These are phyloP conservation scores for Cutaneotrichosporon cutaneum DNA, from an alignment of 1,284 basidiomycete genomes.

Conservation along the genomic window DNA sequence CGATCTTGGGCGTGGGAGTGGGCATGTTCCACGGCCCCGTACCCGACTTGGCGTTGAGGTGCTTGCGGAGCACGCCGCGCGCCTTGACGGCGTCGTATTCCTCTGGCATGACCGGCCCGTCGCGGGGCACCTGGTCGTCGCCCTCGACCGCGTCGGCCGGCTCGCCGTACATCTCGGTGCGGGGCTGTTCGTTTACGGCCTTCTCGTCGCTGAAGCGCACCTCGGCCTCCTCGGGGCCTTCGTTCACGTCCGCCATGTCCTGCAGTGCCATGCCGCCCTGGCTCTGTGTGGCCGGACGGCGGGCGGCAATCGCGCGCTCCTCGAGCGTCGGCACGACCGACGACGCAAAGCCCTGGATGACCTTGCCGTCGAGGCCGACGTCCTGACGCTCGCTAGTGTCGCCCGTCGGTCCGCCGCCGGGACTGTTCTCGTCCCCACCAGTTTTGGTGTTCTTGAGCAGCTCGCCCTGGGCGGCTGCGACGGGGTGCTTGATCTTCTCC, in stretches of 20 bases:
- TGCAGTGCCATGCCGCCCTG: slow-evolving; percentile 52
- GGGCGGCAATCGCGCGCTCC: slow-evolving; percentile 62
- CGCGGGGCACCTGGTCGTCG: slow-evolving; percentile 52
- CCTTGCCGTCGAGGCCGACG: slow-evolving; percentile 58
- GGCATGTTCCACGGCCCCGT: slow-evolving; percentile 56
- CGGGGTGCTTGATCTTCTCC: slow-evolving; percentile 55
- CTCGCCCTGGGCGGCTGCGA: slow-evolving; percentile 45
- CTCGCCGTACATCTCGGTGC: slow-evolving; percentile 52
- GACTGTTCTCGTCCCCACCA: slow-evolving; percentile 25
- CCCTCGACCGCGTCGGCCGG: slow-evolving; percentile 60
- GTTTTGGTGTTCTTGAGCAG: neutral
- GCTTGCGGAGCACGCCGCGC: slow-evolving; percentile 60
- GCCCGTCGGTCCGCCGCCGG: neutral
- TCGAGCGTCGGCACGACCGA: slow-evolving; percentile 69
- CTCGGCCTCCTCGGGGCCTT: slow-evolving; percentile 28
- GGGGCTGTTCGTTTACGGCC: slow-evolving; percentile 23
- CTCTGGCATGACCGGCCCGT: slow-evolving; percentile 33
- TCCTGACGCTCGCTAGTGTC: slow-evolving; percentile 59
- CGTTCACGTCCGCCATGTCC: slow-evolving; percentile 11
- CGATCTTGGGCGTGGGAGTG: slow-evolving; percentile 67
- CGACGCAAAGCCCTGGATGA: slow-evolving; percentile 60
- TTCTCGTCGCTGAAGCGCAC: slow-evolving; percentile 32
- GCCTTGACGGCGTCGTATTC: slow-evolving; percentile 57
- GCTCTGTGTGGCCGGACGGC: slow-evolving; percentile 41
- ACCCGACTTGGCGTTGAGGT: slow-evolving; percentile 60